phyloP scores from a whole-genome alignment of 257 asterid genomes.

The Nyctanthes arbortristis region DNA sequence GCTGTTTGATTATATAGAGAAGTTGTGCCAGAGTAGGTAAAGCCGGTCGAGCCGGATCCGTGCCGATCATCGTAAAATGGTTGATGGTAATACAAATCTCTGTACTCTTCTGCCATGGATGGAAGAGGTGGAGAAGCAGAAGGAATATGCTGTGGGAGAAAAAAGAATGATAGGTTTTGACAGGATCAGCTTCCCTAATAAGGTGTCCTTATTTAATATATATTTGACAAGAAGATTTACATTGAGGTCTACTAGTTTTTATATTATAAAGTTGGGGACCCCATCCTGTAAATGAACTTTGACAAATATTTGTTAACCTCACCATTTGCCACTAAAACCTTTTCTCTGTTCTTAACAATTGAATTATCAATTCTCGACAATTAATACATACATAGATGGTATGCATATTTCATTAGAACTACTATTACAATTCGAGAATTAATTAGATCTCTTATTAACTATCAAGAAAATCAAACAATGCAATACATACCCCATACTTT shows the following conservation, averaged over 20 bases:
- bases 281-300: constrained; percentile 54
- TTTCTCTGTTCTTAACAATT: constrained; percentile 16
- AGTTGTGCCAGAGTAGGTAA: constrained; percentile 36
- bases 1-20: constrained; percentile 25
- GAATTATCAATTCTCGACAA: no score
- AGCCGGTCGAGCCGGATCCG: constrained; percentile 16
- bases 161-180: constrained; percentile 47
- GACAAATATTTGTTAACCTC: constrained; percentile 45
- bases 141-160: not conserved
- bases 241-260: constrained; percentile 29
- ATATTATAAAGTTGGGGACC: constrained; percentile 25
- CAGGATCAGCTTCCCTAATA: constrained; percentile 34
- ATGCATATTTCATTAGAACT: not conserved
- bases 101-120: constrained; percentile 68
- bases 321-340: constrained; percentile 39
- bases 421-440: no score
- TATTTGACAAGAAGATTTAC: constrained; percentile 61
- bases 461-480: no score
- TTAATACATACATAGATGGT: no score
- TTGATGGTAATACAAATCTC: constrained; percentile 51
- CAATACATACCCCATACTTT: no score
- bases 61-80: constrained; percentile 39
- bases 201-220: constrained; percentile 52
- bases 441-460: no score
- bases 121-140: constrained; percentile 17